Evolutionary conservation across 306 rosid species (phyloP), one percentile per base, ranked within the genome.

Genomic region (Arachis hypogaea): DNA sequence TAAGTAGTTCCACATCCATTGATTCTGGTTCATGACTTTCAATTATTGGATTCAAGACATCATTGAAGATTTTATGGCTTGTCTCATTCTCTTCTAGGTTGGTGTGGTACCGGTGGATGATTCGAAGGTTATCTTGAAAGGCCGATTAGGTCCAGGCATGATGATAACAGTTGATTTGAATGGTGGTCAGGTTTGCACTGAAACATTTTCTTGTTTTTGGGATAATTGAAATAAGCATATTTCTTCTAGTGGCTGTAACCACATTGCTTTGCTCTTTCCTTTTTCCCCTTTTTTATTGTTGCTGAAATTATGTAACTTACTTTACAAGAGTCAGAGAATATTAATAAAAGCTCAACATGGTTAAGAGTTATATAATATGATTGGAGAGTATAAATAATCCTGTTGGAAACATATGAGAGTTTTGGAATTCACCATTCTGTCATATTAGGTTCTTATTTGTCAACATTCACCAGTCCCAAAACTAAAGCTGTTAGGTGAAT

Each of bases 111-210:
- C 97, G 5, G 86, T 89, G 86, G 97, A 94, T 63, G 99, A 94
- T 59, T 94, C 97, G 44, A 92, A 92, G 88, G 96, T 94, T 75
- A 87, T 85, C 78, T 87, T 82, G 90, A 94, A 94, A 88, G 99
- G 99, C 68, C 93, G 97, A 73, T 81, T 94, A 75, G 99, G 99
- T 83, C 97, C 99, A 42, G 99, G 99, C 85, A 94, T 94, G 84
- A 94, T 94, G 99, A 91, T 94, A 80, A 81, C 95, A 3, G 99
- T 88, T 83, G 99, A 94, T 87, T 84, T 94, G 84, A 63, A 7
- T 55, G 87, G 84, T 51, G 99, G 99, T 76, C 96, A 94, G 99
- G 99, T 92, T 68, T 71, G 87, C 55, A 44, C 42, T 68, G 38
- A 73, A 54, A 29, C 77, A 45, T 57, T 69, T 69, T 80, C 50